Evolutionary conservation across 1,139 yeast species (phyloP).

Genomic region (Suhomyces anneliseae): DNA sequence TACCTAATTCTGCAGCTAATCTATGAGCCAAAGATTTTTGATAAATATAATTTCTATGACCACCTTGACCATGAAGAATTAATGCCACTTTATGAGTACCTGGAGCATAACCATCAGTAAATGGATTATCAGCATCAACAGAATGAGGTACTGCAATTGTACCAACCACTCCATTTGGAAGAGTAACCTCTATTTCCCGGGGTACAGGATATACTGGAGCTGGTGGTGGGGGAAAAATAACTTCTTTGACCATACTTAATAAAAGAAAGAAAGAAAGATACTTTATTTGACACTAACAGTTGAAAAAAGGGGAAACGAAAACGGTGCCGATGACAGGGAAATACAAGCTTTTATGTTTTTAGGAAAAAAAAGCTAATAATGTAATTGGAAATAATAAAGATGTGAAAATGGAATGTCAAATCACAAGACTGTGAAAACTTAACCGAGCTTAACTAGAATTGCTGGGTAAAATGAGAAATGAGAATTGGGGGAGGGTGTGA

Average conservation of each 20-base stretch:
- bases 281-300: no score
- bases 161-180: conserved; percentile 40
- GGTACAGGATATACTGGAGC: conserved; percentile 18
- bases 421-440: no score
- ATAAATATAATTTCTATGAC: conserved; percentile 80
- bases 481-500: no score
- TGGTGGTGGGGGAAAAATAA: conserved; percentile 3
- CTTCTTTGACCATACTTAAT: not conserved
- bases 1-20: conserved; percentile 60
- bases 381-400: no score
- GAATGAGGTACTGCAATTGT: conserved; percentile 43
- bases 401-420: no score
- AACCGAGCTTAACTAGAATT: no score
- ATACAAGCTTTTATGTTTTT: no score
- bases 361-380: no score
- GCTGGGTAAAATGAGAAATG: no score
- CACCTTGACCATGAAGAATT: conserved; percentile 75
- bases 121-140: conserved; percentile 24
- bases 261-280: no score
- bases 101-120: conserved; percentile 33
- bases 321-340: no score
- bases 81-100: conserved; percentile 41
- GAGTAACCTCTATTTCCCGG: conserved; percentile 36
- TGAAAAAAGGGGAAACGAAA: no score
- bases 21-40: conserved; percentile 62